Conservation (phyloP, 495 filamentous ascomycete genomes). For the Symbiotaphrina buchneri region DNA sequence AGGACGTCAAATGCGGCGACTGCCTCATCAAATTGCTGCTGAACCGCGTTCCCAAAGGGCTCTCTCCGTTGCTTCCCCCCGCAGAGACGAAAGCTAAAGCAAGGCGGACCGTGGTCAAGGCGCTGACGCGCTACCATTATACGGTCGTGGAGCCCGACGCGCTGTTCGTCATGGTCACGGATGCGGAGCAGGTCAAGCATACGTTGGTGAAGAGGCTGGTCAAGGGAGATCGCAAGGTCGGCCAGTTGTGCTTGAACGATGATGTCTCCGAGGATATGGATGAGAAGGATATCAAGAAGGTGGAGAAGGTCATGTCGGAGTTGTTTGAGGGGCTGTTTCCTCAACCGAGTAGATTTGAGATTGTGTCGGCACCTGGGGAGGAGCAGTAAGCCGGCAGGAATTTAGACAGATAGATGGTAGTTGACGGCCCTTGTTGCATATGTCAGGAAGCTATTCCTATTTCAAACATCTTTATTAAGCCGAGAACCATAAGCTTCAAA, state of each 20-base stretch:
- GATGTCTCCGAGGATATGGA: no score
- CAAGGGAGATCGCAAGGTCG: slow-evolving; percentile 10
- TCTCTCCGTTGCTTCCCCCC: slow-evolving; percentile 14
- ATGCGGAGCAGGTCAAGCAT: slow-evolving; percentile 19
- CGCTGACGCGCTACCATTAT: slow-evolving; percentile 19
- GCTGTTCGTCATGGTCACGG: slow-evolving; percentile 20
- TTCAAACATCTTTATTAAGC: no score
- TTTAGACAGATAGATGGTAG: no score
- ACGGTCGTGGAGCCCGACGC: slow-evolving; percentile 17
- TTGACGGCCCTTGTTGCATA: no score
- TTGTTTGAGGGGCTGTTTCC: no score
- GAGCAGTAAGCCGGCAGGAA: no score
- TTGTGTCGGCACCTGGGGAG: no score
- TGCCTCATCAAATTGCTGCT: slow-evolving; percentile 18
- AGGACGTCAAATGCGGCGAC: slow-evolving; percentile 17
- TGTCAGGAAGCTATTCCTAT: no score
- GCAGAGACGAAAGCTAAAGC: slow-evolving; percentile 8
- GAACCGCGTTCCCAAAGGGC: slow-evolving; percentile 11
- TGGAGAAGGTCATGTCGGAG: no score
- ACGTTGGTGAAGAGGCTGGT: slow-evolving; percentile 15
- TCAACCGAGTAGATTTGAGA: no score
- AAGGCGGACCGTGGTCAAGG: slow-evolving; percentile 14
- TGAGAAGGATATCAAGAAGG: no score
- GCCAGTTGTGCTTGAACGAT: slow-evolving; percentile 20
- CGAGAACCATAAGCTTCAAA: no score